Percentiles rank a stretch among this genome's conserved stretches.
phyloP scores from a whole-genome alignment of 2,329 filamentous ascomycete genomes.

The Lasiodiplodia sp. region DNA sequence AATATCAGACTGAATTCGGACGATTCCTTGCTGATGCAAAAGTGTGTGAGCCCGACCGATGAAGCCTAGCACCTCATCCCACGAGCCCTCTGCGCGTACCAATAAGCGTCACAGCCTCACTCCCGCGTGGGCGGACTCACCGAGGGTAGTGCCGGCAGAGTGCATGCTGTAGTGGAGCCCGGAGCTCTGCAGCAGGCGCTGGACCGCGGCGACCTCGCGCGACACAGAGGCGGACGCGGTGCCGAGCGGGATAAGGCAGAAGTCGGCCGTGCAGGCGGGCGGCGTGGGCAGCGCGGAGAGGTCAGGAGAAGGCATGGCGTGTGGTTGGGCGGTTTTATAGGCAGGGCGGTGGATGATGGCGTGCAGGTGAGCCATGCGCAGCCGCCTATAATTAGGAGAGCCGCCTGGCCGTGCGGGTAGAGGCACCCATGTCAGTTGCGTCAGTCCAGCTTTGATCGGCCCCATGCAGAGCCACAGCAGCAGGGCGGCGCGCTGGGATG shows the following conservation, averaged over 20 bases:
- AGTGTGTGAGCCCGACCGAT: constrained; percentile 51
- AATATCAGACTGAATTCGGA: constrained; percentile 86
- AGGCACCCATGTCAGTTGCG: too few species aligned
- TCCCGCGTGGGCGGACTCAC: constrained; percentile 2
- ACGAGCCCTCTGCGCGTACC: constrained; percentile 74
- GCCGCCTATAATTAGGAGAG: constrained; percentile 10
- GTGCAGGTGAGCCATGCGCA: background rate
- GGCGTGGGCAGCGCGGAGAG: constrained; percentile 62
- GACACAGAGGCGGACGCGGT: constrained; percentile 59
- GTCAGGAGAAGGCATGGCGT: constrained; percentile 29
- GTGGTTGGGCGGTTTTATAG: constrained; percentile 6
- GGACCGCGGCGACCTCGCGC: constrained; percentile 83
- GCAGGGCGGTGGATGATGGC: background rate
- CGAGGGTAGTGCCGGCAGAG: constrained; percentile 89
- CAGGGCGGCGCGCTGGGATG: background rate
- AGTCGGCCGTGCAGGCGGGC: constrained; percentile 81
- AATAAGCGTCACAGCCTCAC: constrained; percentile 9
- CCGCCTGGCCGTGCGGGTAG: too few species aligned
- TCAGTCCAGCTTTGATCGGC: too few species aligned
- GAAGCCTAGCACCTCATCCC: constrained; percentile 81
- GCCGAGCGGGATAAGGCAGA: constrained; percentile 85
- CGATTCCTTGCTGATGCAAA: constrained; percentile 47
- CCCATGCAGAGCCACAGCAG: background rate
- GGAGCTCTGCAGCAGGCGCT: constrained; percentile 80
- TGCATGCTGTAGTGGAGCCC: constrained; percentile 89